phyloP scores from a whole-genome alignment of 768 basidiomycete genomes.

The Strobilomyces echinocephalus region DNA sequence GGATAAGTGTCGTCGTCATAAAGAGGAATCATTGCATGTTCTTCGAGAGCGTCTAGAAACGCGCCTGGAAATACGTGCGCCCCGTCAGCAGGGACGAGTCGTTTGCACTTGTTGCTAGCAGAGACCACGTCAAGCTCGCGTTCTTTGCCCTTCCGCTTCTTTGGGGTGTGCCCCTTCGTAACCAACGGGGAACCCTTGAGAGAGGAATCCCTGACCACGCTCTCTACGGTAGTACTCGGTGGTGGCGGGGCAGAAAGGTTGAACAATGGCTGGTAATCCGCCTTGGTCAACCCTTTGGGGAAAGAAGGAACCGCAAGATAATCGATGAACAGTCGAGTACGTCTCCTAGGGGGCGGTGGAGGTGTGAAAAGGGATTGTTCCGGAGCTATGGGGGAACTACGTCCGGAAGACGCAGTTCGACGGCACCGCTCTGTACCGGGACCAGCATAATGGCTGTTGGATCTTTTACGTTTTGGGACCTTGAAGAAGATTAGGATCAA shows the following conservation, averaged over 20 bases:
- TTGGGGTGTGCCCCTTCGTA: not conserved
- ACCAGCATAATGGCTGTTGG: not conserved
- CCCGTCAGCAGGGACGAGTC: not conserved
- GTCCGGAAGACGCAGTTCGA: not conserved
- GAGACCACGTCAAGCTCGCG: slow-evolving; percentile 7
- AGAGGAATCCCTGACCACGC: not conserved
- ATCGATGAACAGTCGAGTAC: slow-evolving; percentile 8
- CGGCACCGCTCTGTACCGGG: slow-evolving; percentile 7
- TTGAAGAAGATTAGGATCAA: slow-evolving; percentile 4
- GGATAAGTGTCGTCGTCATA: slow-evolving; percentile 14
- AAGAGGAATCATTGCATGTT: slow-evolving; percentile 12
- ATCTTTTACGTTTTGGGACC: not conserved
- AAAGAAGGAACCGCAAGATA: slow-evolving; percentile 21
- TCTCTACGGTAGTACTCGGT: not conserved
- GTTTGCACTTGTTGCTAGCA: not conserved
- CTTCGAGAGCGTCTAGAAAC: slow-evolving; percentile 10
- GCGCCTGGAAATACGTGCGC: not conserved
- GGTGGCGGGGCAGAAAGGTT: not conserved
- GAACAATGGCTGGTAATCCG: slow-evolving; percentile 14
- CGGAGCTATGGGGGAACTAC: slow-evolving; percentile 5
- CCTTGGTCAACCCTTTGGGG: slow-evolving; percentile 19
- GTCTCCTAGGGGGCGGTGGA: slow-evolving; percentile 18
- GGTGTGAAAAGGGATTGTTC: slow-evolving; percentile 29
- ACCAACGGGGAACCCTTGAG: not conserved
- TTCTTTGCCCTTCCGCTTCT: slow-evolving; percentile 21